phyloP scores from a whole-genome alignment of 108 stramenopile species.

The Seminavis robusta region DNA sequence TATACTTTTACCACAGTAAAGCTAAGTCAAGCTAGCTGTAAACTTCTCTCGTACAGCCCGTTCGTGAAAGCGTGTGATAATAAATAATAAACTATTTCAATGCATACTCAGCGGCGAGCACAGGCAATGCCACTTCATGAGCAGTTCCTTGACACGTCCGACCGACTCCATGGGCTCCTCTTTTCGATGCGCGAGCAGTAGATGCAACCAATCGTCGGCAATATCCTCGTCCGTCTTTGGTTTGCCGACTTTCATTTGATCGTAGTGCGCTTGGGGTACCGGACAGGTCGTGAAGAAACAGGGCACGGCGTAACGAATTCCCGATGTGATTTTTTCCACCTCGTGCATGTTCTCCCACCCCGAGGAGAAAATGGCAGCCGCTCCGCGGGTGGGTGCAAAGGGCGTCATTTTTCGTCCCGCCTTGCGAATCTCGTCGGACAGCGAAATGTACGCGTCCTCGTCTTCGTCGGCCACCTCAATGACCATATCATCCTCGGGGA shows the following conservation, averaged over 20 bases:
- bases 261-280: constrained; percentile 28
- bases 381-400: constrained; percentile 24
- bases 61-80: too few species aligned
- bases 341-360: constrained; percentile 52
- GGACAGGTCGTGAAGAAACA: constrained; percentile 41
- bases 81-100: too few species aligned
- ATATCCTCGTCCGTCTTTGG: constrained; percentile 32
- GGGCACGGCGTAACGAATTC: constrained; percentile 27
- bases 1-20: too few species aligned
- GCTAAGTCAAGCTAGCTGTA: too few species aligned
- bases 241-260: constrained; percentile 29
- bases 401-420: constrained; percentile 31
- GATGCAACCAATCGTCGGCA: constrained; percentile 38
- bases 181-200: constrained; percentile 29
- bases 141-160: constrained; percentile 34
- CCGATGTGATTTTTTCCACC: constrained; percentile 22
- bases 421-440: constrained; percentile 26
- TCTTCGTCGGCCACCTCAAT: neutral
- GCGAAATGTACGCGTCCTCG: neutral
- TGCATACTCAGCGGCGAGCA: constrained; percentile 28
- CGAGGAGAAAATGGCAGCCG: constrained; percentile 38
- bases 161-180: constrained; percentile 19
- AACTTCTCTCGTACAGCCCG: too few species aligned
- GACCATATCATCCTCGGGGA: neutral
- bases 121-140: constrained; percentile 41